phyloP scores from a whole-genome alignment of 192 early-diverging fungal genomes.

The Funneliformis mosseae region DNA sequence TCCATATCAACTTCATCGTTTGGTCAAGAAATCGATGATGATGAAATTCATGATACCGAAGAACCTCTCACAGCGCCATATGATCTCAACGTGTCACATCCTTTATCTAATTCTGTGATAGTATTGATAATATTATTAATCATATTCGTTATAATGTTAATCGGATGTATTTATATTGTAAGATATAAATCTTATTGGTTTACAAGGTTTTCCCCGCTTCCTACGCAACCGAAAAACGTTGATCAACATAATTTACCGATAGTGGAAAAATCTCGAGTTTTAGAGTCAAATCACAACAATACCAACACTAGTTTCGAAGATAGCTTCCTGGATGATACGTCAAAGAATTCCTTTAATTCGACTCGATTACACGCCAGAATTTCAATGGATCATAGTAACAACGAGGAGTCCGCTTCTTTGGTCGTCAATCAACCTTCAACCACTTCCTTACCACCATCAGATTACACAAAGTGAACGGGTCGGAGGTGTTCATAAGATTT shows the following conservation, averaged over 20 bases:
- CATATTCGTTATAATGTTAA: background rate
- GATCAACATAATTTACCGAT: background rate
- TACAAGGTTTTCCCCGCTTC: background rate
- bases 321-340: background rate
- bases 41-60: background rate
- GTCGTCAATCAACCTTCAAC: background rate
- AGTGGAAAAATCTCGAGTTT: background rate
- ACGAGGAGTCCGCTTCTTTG: background rate
- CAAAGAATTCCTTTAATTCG: too few relatives aligned
- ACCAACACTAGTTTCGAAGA: background rate
- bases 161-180: background rate
- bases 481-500: too few relatives aligned
- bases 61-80: background rate
- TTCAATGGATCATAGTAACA: background rate
- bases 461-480: background rate
- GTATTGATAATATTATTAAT: background rate
- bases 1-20: too few relatives aligned
- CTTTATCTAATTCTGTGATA: background rate
- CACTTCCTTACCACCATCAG: background rate
- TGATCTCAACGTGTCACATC: background rate
- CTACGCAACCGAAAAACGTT: background rate
- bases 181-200: background rate
- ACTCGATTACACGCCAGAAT: background rate
- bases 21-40: too few relatives aligned
- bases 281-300: background rate